A percentile compares a stretch with the other conserved stretches of the same genome.
Evolutionary conservation across 2,329 filamentous ascomycete genomes (phyloP).

Genomic region (Botrytis fabae): DNA sequence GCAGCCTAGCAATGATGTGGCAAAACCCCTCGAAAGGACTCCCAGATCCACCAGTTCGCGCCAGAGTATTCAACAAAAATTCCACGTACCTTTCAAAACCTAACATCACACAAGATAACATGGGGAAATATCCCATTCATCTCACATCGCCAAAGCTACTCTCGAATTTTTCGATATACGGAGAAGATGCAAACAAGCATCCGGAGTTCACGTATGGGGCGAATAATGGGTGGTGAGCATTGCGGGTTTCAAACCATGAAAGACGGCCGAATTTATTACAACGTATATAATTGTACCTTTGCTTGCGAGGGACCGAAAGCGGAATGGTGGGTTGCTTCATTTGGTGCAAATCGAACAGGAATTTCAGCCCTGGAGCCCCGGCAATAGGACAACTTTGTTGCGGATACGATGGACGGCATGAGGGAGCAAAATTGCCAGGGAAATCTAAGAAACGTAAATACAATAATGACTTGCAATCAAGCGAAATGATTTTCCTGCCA

Average conservation of each 20-base stretch:
- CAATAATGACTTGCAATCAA: not conserved
- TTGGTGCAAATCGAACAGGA: not conserved
- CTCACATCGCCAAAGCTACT: not conserved
- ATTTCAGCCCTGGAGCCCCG: no score
- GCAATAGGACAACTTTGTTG: fast-evolving
- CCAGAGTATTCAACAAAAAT: not conserved
- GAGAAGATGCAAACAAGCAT: not conserved
- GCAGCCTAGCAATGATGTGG: not conserved
- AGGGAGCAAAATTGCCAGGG: not conserved
- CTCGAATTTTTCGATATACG: not conserved
- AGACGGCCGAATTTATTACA: not conserved
- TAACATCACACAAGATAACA: not conserved
- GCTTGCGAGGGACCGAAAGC: not conserved
- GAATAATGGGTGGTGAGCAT: not conserved
- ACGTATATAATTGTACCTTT: not conserved
- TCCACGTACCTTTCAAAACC: not conserved
- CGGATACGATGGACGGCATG: fast-evolving
- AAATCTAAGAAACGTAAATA: not conserved
- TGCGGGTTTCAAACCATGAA: not conserved
- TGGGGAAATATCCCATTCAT: not conserved
- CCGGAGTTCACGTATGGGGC: not conserved
- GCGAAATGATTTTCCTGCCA: not conserved
- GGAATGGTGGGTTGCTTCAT: not conserved
- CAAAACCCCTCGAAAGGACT: not conserved
- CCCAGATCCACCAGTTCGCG: not conserved